Conservation (phyloP, 352 stramenopile species). For the Aphanomyces stellatus region DNA sequence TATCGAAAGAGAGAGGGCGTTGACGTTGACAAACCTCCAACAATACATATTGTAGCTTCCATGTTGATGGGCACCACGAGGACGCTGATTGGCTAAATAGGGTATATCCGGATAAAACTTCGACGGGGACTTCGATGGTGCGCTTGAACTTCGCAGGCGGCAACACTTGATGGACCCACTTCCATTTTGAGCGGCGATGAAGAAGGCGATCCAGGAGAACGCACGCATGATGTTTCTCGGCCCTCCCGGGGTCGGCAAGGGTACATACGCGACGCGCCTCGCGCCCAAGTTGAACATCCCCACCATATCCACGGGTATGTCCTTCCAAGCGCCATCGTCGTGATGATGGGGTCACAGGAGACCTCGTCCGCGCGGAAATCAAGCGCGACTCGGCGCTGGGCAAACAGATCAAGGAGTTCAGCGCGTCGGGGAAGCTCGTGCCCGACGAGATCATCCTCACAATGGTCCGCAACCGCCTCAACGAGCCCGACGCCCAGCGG, state of each 20-base stretch:
- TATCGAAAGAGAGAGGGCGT: no score
- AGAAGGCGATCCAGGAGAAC: constrained; percentile 3
- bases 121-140: not conserved
- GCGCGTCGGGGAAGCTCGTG: constrained; percentile 70
- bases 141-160: no score
- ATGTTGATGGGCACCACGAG: no score
- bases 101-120: not conserved
- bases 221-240: constrained; percentile 81
- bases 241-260: constrained; percentile 82
- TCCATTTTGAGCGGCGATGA: no score
- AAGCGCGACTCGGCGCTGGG: constrained; percentile 67
- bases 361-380: constrained; percentile 84
- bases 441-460: constrained; percentile 85
- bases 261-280: constrained; percentile 84
- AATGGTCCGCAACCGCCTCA: constrained; percentile 59
- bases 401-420: constrained; percentile 79
- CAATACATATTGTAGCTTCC: no score
- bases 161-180: no score
- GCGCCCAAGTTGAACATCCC: constrained; percentile 79
- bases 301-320: constrained; percentile 72
- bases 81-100: no score
- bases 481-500: constrained; percentile 49
- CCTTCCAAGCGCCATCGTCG: not conserved
- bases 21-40: no score
- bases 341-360: constrained; percentile 24